Conservation (phyloP, 257 asterid genomes). For the Solanum tacnaense region DNA sequence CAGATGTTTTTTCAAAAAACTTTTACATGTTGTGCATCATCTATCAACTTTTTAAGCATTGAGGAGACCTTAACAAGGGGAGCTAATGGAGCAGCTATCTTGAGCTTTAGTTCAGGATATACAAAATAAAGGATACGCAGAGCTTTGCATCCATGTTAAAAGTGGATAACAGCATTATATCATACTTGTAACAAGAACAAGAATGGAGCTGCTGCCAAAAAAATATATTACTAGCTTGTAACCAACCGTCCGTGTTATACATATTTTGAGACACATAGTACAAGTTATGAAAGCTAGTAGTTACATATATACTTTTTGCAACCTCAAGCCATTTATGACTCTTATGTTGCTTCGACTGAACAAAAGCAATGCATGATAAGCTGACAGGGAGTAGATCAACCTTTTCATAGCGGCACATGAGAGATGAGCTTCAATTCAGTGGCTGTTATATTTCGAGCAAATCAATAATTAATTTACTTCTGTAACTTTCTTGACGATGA, state of each 20-base stretch:
- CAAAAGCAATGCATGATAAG: background rate
- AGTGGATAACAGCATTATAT: background rate
- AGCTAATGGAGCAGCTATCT: background rate
- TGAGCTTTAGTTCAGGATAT: background rate
- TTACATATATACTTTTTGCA: background rate
- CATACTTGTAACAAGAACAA: background rate
- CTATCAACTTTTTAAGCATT: background rate
- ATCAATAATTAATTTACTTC: slow-evolving; percentile 12
- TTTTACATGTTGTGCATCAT: background rate
- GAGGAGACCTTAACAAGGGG: background rate
- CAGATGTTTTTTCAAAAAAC: background rate
- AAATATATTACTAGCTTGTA: background rate
- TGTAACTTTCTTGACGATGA: slow-evolving; percentile 54
- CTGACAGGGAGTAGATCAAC: background rate
- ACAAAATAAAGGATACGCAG: background rate
- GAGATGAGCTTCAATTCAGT: background rate
- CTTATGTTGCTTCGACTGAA: background rate
- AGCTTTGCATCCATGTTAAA: background rate
- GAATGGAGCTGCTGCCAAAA: background rate
- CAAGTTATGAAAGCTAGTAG: background rate
- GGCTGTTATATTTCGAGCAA: background rate
- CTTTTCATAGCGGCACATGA: background rate
- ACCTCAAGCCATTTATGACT: background rate
- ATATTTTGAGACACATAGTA: background rate
- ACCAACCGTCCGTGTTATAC: background rate